Conservation (phyloP, 2,329 filamentous ascomycete species). For the Sclerotinia sclerotiorum region DNA sequence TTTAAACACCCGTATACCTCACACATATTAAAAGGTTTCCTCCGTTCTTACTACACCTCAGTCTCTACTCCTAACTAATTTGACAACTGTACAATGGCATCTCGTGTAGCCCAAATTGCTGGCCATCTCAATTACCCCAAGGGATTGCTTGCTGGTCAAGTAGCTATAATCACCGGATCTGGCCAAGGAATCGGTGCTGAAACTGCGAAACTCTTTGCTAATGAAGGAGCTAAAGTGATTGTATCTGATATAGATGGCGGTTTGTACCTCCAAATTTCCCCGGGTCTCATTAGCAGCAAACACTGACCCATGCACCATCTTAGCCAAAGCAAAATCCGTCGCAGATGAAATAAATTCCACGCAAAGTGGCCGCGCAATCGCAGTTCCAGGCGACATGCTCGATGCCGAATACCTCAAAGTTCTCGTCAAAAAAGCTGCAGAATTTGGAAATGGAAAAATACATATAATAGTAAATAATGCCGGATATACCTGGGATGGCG, state of each 20-base stretch:
- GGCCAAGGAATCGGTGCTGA: conserved; percentile 90
- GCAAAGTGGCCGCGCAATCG: conserved; percentile 63
- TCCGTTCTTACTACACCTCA: neutral
- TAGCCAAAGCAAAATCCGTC: conserved; percentile 68
- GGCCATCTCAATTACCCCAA: conserved; percentile 79
- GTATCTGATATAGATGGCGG: conserved; percentile 78
- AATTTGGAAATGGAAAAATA: conserved; percentile 83
- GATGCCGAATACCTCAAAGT: conserved; percentile 67
- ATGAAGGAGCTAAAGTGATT: conserved; percentile 82
- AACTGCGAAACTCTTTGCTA: conserved; percentile 76
- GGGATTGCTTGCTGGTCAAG: conserved; percentile 75
- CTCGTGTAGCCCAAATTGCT: conserved; percentile 68
- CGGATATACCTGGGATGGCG: conserved; percentile 89
- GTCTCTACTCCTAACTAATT: neutral
- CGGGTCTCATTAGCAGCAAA: neutral
- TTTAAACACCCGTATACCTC: neutral
- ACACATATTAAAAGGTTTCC: neutral
- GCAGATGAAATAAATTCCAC: conserved; percentile 66
- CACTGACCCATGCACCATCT: conserved; percentile 24
- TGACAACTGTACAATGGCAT: conserved; percentile 33
- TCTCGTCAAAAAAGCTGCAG: conserved; percentile 72
- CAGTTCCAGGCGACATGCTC: conserved; percentile 75
- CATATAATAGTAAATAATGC: conserved; percentile 92
- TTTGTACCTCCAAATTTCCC: conserved; percentile 42
- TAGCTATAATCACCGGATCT: conserved; percentile 83